A percentile compares a stretch with the other conserved stretches of the same genome.
These are phyloP conservation scores for Anethum foeniculum DNA, from an alignment of 140 eudicot species.

Conservation along the genomic window DNA sequence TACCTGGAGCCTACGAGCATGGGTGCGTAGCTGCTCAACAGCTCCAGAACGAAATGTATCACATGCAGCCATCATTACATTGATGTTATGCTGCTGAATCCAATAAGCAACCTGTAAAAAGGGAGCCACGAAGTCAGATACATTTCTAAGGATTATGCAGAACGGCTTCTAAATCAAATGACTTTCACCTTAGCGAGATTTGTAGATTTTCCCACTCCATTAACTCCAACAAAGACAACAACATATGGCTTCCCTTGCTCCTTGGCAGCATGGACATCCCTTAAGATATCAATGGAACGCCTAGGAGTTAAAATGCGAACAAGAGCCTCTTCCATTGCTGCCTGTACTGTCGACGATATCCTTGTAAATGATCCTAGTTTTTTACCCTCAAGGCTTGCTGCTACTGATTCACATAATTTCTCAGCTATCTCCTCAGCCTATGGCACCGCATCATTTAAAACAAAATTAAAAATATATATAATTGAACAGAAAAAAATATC, in stretches of 20 bases:
- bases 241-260: constrained; percentile 94
- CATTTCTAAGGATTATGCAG: neutral
- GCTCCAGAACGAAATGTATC: constrained; percentile 99
- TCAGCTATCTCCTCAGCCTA: constrained; percentile 99
- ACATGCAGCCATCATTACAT: constrained; percentile 99
- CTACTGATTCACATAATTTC: constrained; percentile 94
- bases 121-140: constrained; percentile 15
- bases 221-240: constrained; percentile 96
- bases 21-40: constrained; percentile 94
- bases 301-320: constrained; percentile 91
- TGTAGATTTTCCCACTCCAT: constrained; percentile 97
- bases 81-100: constrained; percentile 86
- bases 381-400: constrained; percentile 88
- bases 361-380: constrained; percentile 89
- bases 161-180: neutral
- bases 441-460: neutral
- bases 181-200: constrained; percentile 86
- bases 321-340: constrained; percentile 99
- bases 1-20: constrained; percentile 98
- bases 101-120: constrained; percentile 86
- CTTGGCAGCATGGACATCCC: constrained; percentile 96
- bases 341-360: constrained; percentile 91
- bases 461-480: neutral
- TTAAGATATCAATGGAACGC: constrained; percentile 85
- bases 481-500: neutral